Conservation (phyloP, 164 flowering plant species). For the Vitis cinerea region DNA sequence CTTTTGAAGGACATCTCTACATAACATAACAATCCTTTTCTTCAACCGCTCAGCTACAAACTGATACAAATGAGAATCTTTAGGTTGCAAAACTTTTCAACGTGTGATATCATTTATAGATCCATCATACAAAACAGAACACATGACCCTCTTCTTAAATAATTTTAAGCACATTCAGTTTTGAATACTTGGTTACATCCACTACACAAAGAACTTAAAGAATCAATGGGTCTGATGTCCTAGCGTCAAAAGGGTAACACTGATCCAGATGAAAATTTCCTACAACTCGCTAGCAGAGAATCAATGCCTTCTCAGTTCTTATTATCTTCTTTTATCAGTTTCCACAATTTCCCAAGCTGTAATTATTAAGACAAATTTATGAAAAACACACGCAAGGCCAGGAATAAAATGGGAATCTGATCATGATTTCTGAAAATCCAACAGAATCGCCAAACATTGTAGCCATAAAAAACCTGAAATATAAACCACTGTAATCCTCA, state of each 20-base stretch:
- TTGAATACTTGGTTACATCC: too few species aligned
- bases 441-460: background rate
- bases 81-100: background rate
- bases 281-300: background rate
- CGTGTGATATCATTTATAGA: too few species aligned
- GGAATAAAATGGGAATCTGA: background rate
- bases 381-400: background rate
- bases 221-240: background rate
- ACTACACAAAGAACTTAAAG: too few species aligned
- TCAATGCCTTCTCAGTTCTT: background rate
- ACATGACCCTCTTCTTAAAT: too few species aligned
- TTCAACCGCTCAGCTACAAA: conserved; percentile 7
- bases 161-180: too few species aligned
- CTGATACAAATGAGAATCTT: background rate
- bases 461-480: background rate
- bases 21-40: conserved; percentile 7
- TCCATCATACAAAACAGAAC: too few species aligned
- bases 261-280: background rate
- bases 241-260: background rate
- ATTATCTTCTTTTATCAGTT: background rate
- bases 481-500: background rate
- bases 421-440: background rate
- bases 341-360: too few species aligned
- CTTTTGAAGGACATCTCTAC: conserved; percentile 63
- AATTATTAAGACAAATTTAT: background rate